These are phyloP conservation scores for Tuber borchii DNA, from an alignment of 495 filamentous ascomycete species.

Conservation along the genomic window DNA sequence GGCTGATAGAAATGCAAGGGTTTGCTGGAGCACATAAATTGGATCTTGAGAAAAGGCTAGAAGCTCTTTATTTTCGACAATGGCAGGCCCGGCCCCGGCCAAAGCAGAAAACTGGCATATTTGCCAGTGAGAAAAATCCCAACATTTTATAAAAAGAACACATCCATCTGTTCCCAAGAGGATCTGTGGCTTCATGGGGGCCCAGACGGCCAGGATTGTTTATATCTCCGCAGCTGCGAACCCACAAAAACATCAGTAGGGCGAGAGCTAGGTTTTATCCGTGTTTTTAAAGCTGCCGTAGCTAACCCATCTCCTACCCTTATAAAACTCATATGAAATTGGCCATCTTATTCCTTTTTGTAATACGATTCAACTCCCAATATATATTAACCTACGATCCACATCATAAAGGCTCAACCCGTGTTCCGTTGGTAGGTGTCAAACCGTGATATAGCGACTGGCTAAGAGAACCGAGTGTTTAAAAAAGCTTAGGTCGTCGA, in stretches of 20 bases:
- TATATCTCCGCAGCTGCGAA: constrained; percentile 46
- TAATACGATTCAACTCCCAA: not conserved
- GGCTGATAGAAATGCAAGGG: constrained; percentile 53
- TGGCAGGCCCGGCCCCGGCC: constrained; percentile 45
- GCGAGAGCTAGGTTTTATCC: not conserved
- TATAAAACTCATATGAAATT: not conserved
- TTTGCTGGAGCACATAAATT: constrained; percentile 48
- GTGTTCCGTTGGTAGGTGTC: not conserved
- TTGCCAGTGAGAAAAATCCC: not conserved
- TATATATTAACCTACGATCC: not conserved
- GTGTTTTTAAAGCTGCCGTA: not conserved
- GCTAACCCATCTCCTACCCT: constrained; percentile 57
- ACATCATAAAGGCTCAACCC: too few relatives aligned
- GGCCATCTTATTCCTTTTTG: not conserved
- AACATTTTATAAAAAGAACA: not conserved
- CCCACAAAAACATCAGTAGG: constrained; percentile 21
- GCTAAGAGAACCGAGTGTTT: not conserved
- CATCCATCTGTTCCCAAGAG: constrained; percentile 53
- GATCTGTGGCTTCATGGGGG: constrained; percentile 53
- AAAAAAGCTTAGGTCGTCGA: not conserved
- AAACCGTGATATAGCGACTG: not conserved
- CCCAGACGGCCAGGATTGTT: constrained; percentile 53
- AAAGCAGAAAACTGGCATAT: constrained; percentile 43
- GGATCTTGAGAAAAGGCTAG: constrained; percentile 59
- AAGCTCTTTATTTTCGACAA: constrained; percentile 55